Base-by-base conservation (phyloP, 2,329 filamentous ascomycete genomes). In the Colletotrichum limetticola region DNA sequence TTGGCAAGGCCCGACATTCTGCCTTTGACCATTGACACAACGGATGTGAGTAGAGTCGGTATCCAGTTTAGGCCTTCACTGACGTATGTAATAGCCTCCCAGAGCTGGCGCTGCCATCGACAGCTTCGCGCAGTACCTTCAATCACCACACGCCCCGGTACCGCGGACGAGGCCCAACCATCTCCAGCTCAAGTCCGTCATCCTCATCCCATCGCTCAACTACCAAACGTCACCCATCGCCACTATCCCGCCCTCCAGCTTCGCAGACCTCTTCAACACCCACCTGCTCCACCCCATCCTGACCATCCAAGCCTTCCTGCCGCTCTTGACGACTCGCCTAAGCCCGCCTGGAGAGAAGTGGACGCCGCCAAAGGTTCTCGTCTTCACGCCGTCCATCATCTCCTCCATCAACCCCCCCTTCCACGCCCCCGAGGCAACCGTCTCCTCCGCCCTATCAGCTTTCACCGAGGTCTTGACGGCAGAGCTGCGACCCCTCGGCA, bases 221-320 rank as follows among this genome's bases (percentile, higher is more conserved):
- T 97, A 95, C 81, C 93, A 94, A 65, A 92, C 93, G 30, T 94
- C 94, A 4, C 93, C 94, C 24, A 93, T 98, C 74, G 94, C 95
- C 74, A 95, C 94, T 4, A 92, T 98, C 72, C 91, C 94, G 7
- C 92, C 94, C 0, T 94, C 94, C 35, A 92, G 91, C 78, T 97
- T 97, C 85, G 94, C 94, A 75, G 95, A 98, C 79, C 92, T 95
- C 42, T 91, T 98, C 81, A 98, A 98, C 82, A 96, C 95, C 19
- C 95, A 97, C 79, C 89, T 99, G 14, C 89, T 98, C 67, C 93
- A 95, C 70, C 96, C 96, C 1, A 95, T 98, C 76, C 89, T 97
- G 65, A 95, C 94, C 5, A 92, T 95, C 52, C 95, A 98, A 83
- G 90, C 94, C 66, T 97, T 98, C 84, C 87, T 98, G n/a, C 93